A percentile compares a stretch with the other conserved stretches of the same genome.
Conservation (phyloP, 2,329 filamentous ascomycete genomes). For the Chrysoporthe cubensis region DNA sequence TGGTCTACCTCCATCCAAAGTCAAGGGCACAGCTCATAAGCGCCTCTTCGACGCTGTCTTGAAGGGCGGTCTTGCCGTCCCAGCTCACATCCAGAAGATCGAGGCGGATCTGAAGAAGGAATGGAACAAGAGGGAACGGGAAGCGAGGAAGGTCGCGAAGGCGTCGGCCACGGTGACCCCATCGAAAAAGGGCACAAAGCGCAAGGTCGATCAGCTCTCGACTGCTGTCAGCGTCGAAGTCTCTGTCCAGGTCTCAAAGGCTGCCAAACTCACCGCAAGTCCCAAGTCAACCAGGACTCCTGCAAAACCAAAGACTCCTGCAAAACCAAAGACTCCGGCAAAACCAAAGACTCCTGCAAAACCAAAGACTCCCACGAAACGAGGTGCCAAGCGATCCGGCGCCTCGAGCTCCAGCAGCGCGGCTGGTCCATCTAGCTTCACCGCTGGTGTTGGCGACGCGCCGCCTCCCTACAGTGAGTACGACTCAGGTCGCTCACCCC, state of each 20-base stretch:
- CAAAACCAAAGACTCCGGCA: not conserved
- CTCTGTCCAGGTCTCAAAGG: slow-evolving; percentile 33
- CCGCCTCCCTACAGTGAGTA: slow-evolving; percentile 29
- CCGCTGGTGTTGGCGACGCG: not conserved
- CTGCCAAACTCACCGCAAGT: slow-evolving; percentile 13
- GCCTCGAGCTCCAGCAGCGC: not conserved
- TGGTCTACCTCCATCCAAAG: slow-evolving; percentile 58
- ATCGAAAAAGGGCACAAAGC: slow-evolving; percentile 35
- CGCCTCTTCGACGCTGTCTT: slow-evolving; percentile 61
- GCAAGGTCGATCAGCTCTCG: slow-evolving; percentile 33
- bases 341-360: slow-evolving; percentile 16
- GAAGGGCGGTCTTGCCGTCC: slow-evolving; percentile 51
- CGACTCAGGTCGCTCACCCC: slow-evolving; percentile 27
- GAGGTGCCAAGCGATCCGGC: slow-evolving; percentile 15
- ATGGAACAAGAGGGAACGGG: slow-evolving; percentile 55
- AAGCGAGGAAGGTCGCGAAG: slow-evolving; percentile 48
- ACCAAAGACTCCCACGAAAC: slow-evolving; percentile 26
- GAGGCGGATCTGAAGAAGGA: slow-evolving; percentile 62
- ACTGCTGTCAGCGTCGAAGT: slow-evolving; percentile 37
- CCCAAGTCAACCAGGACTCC: not conserved
- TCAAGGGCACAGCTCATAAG: slow-evolving; percentile 62
- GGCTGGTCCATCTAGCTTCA: not conserved
- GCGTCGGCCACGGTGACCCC: slow-evolving; percentile 16
- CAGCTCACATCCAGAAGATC: slow-evolving; percentile 50
- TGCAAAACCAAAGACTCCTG: not conserved